A percentile compares a stretch with the other conserved stretches of the same genome.
Evolutionary conservation across 208 protist species (phyloP).

Genomic region (Leishmania braziliensis): DNA sequence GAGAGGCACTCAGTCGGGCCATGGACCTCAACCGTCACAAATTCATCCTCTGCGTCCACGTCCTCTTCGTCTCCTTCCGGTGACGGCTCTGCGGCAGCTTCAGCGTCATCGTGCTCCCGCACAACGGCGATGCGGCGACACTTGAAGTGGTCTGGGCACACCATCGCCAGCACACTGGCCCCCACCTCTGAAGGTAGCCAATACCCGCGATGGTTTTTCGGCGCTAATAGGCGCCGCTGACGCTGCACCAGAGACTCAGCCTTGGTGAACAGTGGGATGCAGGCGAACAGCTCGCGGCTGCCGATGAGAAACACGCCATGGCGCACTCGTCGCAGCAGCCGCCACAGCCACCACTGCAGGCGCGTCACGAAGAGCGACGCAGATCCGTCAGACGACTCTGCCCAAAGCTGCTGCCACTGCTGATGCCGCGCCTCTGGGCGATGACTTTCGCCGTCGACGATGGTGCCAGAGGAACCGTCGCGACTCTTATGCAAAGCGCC

Average conservation of each 20-base stretch:
- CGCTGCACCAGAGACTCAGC: conserved; percentile 63
- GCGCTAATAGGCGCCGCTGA: conserved; percentile 37
- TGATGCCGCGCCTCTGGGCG: conserved; percentile 33
- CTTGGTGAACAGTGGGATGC: conserved; percentile 59
- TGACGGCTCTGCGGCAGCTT: not conserved
- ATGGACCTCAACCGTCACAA: conserved; percentile 42
- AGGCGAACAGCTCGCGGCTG: conserved; percentile 62
- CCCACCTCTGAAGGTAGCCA: conserved; percentile 72
- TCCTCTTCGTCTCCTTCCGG: conserved; percentile 18
- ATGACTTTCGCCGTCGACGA: conserved; percentile 16
- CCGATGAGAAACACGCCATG: conserved; percentile 65
- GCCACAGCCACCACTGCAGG: conserved; percentile 84
- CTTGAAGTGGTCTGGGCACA: conserved; percentile 79
- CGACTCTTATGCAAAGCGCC: conserved; percentile 20
- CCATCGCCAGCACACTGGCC: conserved; percentile 54
- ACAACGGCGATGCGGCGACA: conserved; percentile 64
- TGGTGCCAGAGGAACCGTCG: not conserved
- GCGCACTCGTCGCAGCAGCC: conserved; percentile 52
- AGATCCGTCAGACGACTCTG: conserved; percentile 30
- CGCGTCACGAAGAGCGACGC: conserved; percentile 48
- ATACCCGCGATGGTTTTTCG: conserved; percentile 38
- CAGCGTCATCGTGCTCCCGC: conserved; percentile 25
- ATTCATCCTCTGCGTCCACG: conserved; percentile 8
- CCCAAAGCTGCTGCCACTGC: conserved; percentile 40
- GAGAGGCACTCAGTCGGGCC: conserved; percentile 60